These are phyloP conservation scores for Chrysopogon serrulatus DNA, from an alignment of 176 grass and related monocot genomes.

Conservation along the genomic window DNA sequence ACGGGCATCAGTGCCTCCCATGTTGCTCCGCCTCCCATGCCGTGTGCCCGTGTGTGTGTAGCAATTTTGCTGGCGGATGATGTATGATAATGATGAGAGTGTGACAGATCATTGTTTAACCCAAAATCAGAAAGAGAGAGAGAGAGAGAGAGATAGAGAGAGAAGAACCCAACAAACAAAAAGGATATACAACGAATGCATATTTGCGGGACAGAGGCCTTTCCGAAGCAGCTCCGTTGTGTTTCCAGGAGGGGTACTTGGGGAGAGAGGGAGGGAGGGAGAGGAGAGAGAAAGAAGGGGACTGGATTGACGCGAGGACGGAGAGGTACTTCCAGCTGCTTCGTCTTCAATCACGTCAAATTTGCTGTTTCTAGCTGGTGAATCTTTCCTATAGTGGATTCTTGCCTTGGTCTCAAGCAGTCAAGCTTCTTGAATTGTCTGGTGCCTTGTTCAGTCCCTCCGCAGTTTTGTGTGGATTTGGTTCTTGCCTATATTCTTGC, in stretches of 20 bases:
- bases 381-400: constrained; percentile 7
- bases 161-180: neutral
- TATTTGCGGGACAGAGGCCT: neutral
- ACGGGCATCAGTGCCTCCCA: neutral
- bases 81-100: neutral
- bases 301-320: neutral
- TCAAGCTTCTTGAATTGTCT: neutral
- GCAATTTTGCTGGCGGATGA: neutral
- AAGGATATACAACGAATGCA: neutral
- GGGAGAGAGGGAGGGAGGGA: neutral
- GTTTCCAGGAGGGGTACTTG: neutral
- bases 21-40: neutral
- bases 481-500: constrained; percentile 3
- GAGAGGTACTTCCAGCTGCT: constrained; percentile 22
- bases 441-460: neutral
- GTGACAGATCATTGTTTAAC: constrained; percentile 8
- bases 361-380: neutral
- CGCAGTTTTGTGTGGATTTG: neutral
- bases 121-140: neutral
- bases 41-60: neutral
- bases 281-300: neutral
- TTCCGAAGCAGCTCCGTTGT: neutral
- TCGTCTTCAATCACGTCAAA: neutral
- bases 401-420: neutral
- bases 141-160: neutral